Evolutionary conservation across 352 stramenopile species (phyloP), one percentile per base, ranked within the genome.

Genomic region (Globisporangium carolinianum): DNA sequence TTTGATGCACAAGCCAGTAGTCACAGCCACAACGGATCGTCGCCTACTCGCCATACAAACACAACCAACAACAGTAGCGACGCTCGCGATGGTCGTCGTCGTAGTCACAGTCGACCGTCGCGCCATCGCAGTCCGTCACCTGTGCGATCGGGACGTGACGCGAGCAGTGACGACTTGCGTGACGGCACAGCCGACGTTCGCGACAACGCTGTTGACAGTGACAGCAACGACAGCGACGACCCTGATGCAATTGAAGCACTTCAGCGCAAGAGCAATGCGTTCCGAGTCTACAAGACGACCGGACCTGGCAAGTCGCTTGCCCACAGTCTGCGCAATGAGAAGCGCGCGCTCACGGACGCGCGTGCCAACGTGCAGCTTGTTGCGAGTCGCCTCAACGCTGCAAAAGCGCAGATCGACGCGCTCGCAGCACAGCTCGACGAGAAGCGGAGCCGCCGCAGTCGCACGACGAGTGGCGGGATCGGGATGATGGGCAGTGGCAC

Each of bases 321-420:
- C 37, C 67, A 73, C 6, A 80, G 53, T 48, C 61, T 93, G 5
- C 73, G 87, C 24, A 72, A 83, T 8, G 80, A 87, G 37, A 96
- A 97, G 57, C 72, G 83, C 54, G 81, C 86, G 50, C 57, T 91
- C 0, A 82, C 87, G 47, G 81, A 87, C 51, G 64, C 69, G 2
- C 91, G 90, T 52, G 78, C 89, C 39, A 79, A 76, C 5, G 72
- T 87, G 12, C 89, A 91, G 45, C 72, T 91, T 53, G 61, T 94
- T 14, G 81, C 83, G 15, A 68, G 53, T 14, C 71, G 82, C 14
- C 62, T 96, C n/a, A 96, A 97, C 57, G 69, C 60, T 6, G 71
- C 76, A 35, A 97, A 97, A 55, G 47, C 58, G 4, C 67, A 81
- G 48, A 96, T 96, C 47, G 86, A 97, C 53, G 55, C 71, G 2